Evolutionary conservation across 2,329 filamentous ascomycete species (phyloP).

Genomic region (Colletotrichum camelliae): DNA sequence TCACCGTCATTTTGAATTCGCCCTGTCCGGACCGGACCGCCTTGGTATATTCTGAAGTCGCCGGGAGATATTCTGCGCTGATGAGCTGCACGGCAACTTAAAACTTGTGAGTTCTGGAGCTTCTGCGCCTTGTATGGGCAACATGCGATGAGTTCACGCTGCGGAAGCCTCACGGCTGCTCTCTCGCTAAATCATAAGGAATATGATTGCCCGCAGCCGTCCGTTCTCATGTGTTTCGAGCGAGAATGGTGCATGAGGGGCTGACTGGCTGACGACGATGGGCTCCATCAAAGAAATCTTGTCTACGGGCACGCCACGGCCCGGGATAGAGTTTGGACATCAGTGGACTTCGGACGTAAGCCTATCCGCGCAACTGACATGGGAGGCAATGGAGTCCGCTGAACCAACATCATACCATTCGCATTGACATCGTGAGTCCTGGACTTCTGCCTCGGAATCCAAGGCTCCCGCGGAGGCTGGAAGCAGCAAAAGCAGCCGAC

Average conservation of each 20-base stretch:
- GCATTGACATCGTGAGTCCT: not conserved
- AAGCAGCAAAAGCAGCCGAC: not conserved
- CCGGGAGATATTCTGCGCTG: not conserved
- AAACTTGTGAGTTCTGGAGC: not conserved
- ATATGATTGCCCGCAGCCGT: not conserved
- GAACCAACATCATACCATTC: not conserved
- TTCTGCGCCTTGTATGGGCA: not conserved
- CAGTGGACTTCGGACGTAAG: not conserved
- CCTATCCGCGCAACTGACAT: not conserved
- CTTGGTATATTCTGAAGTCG: not conserved
- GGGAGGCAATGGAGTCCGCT: not conserved
- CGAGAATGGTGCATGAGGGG: not conserved
- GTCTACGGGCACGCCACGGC: not conserved
- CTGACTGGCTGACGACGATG: not conserved
- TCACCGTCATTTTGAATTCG: conserved; percentile 3
- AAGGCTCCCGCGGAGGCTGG: not conserved
- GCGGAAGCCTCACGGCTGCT: not conserved
- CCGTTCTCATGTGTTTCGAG: not conserved
- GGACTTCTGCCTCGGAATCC: not conserved
- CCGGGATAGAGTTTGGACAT: not conserved
- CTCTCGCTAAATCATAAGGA: not conserved
- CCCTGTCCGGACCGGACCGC: not conserved
- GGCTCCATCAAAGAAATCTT: not conserved
- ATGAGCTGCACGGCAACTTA: conserved; percentile 3
- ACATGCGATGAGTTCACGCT: not conserved